These are phyloP conservation scores for Trichoderma polysporum DNA, from an alignment of 2,329 filamentous ascomycete genomes.

Conservation along the genomic window DNA sequence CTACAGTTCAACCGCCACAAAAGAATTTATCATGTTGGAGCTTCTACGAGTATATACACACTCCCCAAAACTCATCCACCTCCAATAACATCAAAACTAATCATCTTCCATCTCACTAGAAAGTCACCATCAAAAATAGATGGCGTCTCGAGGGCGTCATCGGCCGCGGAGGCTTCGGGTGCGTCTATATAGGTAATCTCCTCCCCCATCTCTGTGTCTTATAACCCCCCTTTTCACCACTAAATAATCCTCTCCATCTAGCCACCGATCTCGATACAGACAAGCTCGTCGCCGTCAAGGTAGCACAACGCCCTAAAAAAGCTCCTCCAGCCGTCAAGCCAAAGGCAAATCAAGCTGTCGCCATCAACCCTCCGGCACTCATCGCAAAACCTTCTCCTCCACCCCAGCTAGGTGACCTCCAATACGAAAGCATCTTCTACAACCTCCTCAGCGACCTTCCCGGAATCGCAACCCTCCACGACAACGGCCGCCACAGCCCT, in stretches of 20 bases:
- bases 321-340: no score
- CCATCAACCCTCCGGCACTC: no score
- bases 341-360: no score
- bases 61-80: neutral
- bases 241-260: neutral
- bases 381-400: neutral
- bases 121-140: neutral
- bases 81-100: neutral
- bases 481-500: constrained; percentile 25
- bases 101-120: neutral
- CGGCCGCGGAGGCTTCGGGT: constrained; percentile 18
- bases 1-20: neutral
- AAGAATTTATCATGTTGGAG: no score
- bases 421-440: constrained; percentile 24
- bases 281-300: constrained; percentile 40
- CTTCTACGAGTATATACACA: neutral
- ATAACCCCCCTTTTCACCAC: neutral
- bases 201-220: no score
- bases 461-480: constrained; percentile 28
- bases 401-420: constrained; percentile 12
- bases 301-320: no score
- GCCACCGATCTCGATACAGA: constrained; percentile 27
- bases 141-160: constrained; percentile 13
- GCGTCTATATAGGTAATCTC: constrained; percentile 14
- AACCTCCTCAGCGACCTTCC: constrained; percentile 21